Evolutionary conservation across 1,139 yeast species (phyloP).

Genomic region (Sugiyamaella paludigena): DNA sequence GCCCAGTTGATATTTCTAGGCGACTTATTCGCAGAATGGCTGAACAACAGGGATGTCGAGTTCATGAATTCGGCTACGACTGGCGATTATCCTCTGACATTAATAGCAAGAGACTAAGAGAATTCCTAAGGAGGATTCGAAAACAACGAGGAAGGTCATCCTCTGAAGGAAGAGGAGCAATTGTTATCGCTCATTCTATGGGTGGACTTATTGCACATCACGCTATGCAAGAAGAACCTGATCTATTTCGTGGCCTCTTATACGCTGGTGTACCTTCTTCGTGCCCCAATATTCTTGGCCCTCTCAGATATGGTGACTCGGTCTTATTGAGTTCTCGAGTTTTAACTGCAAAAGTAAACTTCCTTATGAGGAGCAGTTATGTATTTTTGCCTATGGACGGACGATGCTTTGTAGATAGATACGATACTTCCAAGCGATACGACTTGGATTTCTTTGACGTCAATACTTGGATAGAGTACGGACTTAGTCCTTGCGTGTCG

Average conservation of each 20-base stretch:
- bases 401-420: constrained; percentile 62
- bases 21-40: constrained; percentile 55
- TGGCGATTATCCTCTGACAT: constrained; percentile 77
- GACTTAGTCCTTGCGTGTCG: constrained; percentile 71
- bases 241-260: constrained; percentile 65
- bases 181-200: constrained; percentile 88
- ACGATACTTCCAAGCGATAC: constrained; percentile 53
- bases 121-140: constrained; percentile 48
- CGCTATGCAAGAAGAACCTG: constrained; percentile 66
- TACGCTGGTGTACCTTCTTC: constrained; percentile 84
- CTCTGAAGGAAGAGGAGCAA: constrained; percentile 46
- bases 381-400: constrained; percentile 75
- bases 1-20: constrained; percentile 79
- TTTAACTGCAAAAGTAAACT: constrained; percentile 75
- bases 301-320: constrained; percentile 76
- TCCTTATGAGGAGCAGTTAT: constrained; percentile 83
- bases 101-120: constrained; percentile 49
- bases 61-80: constrained; percentile 82
- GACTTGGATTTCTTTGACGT: constrained; percentile 77
- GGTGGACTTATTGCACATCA: constrained; percentile 86
- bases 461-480: constrained; percentile 73
- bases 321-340: constrained; percentile 72
- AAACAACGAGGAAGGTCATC: constrained; percentile 37
- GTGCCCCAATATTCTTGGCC: constrained; percentile 84
- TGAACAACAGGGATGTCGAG: constrained; percentile 58